Conservation (phyloP, 305 asterid genomes). For the Euphrasia arctica region DNA sequence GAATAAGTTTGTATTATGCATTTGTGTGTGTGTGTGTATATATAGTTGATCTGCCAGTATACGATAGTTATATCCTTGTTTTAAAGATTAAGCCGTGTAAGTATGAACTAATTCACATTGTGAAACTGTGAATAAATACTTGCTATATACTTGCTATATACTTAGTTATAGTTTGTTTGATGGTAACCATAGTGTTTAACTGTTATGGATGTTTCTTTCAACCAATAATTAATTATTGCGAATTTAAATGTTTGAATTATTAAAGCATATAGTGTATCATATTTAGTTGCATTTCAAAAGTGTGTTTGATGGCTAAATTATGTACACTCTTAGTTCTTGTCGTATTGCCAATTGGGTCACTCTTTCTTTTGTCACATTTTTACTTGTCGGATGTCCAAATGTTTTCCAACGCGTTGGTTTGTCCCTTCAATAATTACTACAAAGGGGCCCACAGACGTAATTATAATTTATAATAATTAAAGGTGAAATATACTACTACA, state of each 20-base stretch:
- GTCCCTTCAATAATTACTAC: conserved; percentile 24
- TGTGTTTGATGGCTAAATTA: conserved; percentile 5
- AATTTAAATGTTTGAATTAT: background rate
- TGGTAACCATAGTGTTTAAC: no score
- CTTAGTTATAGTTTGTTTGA: no score
- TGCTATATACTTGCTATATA: no score
- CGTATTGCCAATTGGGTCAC: conserved; percentile 11
- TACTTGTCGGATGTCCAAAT: conserved; percentile 18
- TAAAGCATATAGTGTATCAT: background rate
- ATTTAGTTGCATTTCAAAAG: conserved; percentile 2
- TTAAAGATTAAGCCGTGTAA: no score
- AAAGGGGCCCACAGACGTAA: conserved; percentile 12
- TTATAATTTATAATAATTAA: conserved; percentile 1
- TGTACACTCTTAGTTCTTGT: conserved; percentile 18
- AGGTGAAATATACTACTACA: no score
- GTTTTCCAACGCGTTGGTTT: conserved; percentile 1
- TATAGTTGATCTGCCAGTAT: no score
- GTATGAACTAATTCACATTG: no score
- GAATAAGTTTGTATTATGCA: no score
- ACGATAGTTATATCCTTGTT: no score
- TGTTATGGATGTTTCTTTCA: background rate
- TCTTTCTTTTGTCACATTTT: background rate
- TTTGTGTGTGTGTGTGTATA: no score
- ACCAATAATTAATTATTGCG: background rate
- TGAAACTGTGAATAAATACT: no score